These are phyloP conservation scores for Leccinum ochraceum DNA, from an alignment of 768 basidiomycete species.

Conservation along the genomic window DNA sequence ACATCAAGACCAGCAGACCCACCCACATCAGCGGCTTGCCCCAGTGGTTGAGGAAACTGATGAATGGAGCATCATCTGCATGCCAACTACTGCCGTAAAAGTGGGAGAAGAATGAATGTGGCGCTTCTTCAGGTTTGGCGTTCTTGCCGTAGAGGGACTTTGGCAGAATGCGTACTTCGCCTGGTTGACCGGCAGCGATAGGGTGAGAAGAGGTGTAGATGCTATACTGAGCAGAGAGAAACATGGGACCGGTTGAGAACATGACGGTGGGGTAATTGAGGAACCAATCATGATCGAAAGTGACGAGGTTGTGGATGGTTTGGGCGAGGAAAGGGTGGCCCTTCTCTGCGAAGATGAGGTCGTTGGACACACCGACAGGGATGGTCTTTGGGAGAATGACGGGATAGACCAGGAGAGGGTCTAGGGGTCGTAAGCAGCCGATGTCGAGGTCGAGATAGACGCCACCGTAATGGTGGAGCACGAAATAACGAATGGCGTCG, in stretches of 20 bases:
- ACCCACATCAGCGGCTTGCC: slow-evolving; percentile 89
- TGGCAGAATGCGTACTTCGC: slow-evolving; percentile 88
- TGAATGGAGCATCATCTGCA: slow-evolving; percentile 96
- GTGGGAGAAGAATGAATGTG: slow-evolving; percentile 94
- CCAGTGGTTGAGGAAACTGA: slow-evolving; percentile 87
- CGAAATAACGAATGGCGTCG: slow-evolving; percentile 97
- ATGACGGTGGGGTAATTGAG: slow-evolving; percentile 99
- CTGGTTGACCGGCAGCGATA: slow-evolving; percentile 49
- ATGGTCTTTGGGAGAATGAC: slow-evolving; percentile 94
- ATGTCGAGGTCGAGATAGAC: slow-evolving; percentile 97
- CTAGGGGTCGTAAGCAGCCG: slow-evolving; percentile 84
- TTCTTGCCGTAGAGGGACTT: slow-evolving; percentile 98
- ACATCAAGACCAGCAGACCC: slow-evolving; percentile 68
- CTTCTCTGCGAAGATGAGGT: slow-evolving; percentile 90
- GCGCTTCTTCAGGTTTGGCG: slow-evolving; percentile 76
- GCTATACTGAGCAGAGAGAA: slow-evolving; percentile 91
- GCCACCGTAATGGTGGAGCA: slow-evolving; percentile 94
- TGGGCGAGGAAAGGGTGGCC: slow-evolving; percentile 88
- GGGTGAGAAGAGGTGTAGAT: slow-evolving; percentile 75
- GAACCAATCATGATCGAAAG: slow-evolving; percentile 92
- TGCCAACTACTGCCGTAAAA: slow-evolving; percentile 99
- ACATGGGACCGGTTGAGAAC: slow-evolving; percentile 99
- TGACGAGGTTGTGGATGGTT: slow-evolving; percentile 87
- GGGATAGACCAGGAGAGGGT: slow-evolving; percentile 81
- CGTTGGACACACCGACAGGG: slow-evolving; percentile 96